These are phyloP conservation scores for Apiospora saccharicola DNA, from an alignment of 2,329 filamentous ascomycete species.

Conservation along the genomic window DNA sequence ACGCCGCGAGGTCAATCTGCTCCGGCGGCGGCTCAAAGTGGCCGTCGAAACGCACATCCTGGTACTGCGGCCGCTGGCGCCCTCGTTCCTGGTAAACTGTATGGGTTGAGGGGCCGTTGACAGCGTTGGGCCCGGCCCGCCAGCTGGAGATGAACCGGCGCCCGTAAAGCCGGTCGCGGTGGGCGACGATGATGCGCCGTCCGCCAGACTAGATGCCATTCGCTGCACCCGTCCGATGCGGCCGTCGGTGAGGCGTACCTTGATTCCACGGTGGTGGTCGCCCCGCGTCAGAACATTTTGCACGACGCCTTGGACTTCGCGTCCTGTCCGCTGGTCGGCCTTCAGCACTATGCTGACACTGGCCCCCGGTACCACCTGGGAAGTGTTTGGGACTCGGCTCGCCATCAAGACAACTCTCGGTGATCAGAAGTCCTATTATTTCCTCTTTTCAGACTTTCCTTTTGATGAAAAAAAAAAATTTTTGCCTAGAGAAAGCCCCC, in stretches of 20 bases:
- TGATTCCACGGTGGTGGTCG: slow-evolving; percentile 80
- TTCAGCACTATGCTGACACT: slow-evolving; percentile 78
- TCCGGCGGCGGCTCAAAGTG: slow-evolving; percentile 47
- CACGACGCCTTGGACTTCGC: slow-evolving; percentile 72
- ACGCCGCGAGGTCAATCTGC: slow-evolving; percentile 59
- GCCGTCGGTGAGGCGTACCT: slow-evolving; percentile 76
- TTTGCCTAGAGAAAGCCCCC: neutral
- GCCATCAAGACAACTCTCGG: neutral
- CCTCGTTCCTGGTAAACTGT: slow-evolving; percentile 23
- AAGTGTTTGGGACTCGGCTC: slow-evolving; percentile 51
- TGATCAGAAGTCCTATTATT: neutral
- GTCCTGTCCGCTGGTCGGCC: slow-evolving; percentile 76
- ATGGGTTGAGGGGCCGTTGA: neutral
- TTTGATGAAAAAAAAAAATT: neutral
- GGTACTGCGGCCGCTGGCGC: slow-evolving; percentile 36
- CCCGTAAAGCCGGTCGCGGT: slow-evolving; percentile 13
- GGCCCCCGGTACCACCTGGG: slow-evolving; percentile 66
- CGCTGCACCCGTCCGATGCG: slow-evolving; percentile 77
- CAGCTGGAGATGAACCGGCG: neutral
- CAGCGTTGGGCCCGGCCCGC: slow-evolving; percentile 14
- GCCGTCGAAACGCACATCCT: slow-evolving; percentile 46
- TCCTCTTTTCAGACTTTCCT: neutral
- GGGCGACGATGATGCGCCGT: neutral
- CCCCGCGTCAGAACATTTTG: slow-evolving; percentile 74
- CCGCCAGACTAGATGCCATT: slow-evolving; percentile 49